Base-by-base conservation (phyloP, 768 basidiomycete species). In the Termitomyces sp. region DNA sequence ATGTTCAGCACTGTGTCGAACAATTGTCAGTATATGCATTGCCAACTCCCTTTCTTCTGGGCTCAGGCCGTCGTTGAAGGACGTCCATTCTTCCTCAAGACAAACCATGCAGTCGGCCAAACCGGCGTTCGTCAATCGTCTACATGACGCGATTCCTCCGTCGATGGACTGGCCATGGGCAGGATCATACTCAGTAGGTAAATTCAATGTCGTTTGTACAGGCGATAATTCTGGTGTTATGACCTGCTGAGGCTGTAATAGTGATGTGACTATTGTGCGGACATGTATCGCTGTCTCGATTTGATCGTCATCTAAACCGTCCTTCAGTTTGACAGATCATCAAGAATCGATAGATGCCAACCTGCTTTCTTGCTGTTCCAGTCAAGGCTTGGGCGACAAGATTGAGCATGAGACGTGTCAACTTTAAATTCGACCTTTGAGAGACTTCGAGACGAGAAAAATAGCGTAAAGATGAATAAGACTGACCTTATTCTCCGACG, bases 341-440 rank as follows among this genome's bases (percentile, higher is more conserved):
- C 34, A 35, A 28, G 35, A 10, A 52, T 47, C 48, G 37, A 53
- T 37, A 37, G 30, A 8, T 67, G 27, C 76, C 54, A 59, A 89
- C 91, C 90, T 61, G 88, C 87, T 77, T 91, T 91, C 73, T 92
- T 92, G 69, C 91, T 96, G 62, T 91, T 91, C 82, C 88, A 92
- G 64, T 92, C 89, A 35, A 89, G 72, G 11, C 68, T 72, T 25
- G 74, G 67, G 7, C 86, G 80, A 39, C 83, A 79, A 5, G 75
- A 72, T 59, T 79, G 82, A 12, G 86, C 74, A 50, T 81, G 77
- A 11, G 80, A 73, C 1, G 84, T 81, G 62, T 95, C 90, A 32
- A 94, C 70, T 34, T 75, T 76, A 62, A 94, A 86, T 46, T 88
- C 82, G 23, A 91, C 79, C 91, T 93, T n/a, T 61, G 42, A 40